Evolutionary conservation across 805 yeast genomes (phyloP).

Genomic region (Teunomyces atbi): DNA sequence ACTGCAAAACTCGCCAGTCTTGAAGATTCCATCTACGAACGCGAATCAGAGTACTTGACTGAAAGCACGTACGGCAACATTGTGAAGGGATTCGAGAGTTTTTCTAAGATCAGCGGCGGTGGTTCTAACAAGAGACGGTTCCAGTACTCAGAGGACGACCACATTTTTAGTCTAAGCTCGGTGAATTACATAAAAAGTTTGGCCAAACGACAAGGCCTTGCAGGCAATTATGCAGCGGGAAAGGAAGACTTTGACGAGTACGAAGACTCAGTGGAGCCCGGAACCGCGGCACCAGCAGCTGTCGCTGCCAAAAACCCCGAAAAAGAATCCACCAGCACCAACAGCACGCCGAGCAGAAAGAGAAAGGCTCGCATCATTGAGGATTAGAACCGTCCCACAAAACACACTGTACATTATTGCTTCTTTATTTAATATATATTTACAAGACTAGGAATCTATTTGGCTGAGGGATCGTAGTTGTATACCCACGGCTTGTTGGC

Average conservation of each 20-base stretch:
- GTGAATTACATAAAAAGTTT: constrained; percentile 62
- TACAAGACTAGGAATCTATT: neutral
- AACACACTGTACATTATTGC: neutral
- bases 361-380: constrained; percentile 27
- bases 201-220: constrained; percentile 45
- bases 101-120: constrained; percentile 47
- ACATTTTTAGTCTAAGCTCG: constrained; percentile 76
- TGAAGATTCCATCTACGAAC: constrained; percentile 77
- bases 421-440: neutral
- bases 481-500: constrained; percentile 78
- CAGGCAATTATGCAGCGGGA: constrained; percentile 21
- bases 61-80: constrained; percentile 76
- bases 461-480: constrained; percentile 29
- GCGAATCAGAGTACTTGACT: constrained; percentile 74
- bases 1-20: constrained; percentile 60
- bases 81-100: constrained; percentile 87
- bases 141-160: constrained; percentile 67
- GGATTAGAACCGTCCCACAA: constrained; percentile 13
- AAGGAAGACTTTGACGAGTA: constrained; percentile 39
- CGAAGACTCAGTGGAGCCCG: constrained; percentile 35
- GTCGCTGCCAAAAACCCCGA: constrained; percentile 1
- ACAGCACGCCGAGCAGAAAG: constrained; percentile 24
- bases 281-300: constrained; percentile 6
- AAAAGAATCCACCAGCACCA: constrained; percentile 4
- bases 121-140: constrained; percentile 47